phyloP scores from a whole-genome alignment of 352 stramenopile species.

The Pythium monospermum region DNA sequence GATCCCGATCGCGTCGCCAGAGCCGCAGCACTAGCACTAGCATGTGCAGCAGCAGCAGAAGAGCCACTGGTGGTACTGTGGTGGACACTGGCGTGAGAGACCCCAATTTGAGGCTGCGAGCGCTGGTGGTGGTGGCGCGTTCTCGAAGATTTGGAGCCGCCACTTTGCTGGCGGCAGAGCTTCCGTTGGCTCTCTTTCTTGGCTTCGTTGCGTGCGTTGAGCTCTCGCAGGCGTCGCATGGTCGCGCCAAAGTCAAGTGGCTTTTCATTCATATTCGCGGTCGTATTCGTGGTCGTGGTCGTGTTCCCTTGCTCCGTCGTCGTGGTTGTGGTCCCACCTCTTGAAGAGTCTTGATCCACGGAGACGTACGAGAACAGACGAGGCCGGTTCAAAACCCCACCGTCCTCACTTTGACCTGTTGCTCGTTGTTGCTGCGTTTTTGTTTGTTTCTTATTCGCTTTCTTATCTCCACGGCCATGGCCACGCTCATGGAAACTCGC shows the following conservation, averaged over 20 bases:
- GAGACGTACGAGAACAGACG: slow-evolving; percentile 20
- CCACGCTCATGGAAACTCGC: no score
- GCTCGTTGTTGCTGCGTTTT: background rate
- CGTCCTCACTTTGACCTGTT: no score
- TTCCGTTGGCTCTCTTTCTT: background rate
- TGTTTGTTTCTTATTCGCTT: background rate
- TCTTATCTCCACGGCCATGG: no score
- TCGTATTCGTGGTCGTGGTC: no score
- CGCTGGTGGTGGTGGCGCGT: no score
- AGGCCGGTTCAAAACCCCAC: background rate
- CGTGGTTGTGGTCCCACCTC: background rate
- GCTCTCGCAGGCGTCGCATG: slow-evolving; percentile 8
- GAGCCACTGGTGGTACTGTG: no score
- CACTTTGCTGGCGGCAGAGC: background rate
- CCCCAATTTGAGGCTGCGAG: no score
- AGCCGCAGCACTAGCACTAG: no score
- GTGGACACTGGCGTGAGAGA: no score
- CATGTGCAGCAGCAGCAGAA: no score
- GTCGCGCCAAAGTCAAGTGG: slow-evolving; percentile 16
- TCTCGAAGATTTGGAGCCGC: slow-evolving; percentile 1
- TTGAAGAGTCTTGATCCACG: slow-evolving; percentile 4
- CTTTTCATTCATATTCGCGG: no score
- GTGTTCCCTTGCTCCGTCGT: background rate
- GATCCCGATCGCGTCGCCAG: no score
- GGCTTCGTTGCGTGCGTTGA: slow-evolving; percentile 4